These are phyloP conservation scores for Domatiomyces globalis DNA, from an alignment of 2,329 filamentous ascomycete species.

Conservation along the genomic window DNA sequence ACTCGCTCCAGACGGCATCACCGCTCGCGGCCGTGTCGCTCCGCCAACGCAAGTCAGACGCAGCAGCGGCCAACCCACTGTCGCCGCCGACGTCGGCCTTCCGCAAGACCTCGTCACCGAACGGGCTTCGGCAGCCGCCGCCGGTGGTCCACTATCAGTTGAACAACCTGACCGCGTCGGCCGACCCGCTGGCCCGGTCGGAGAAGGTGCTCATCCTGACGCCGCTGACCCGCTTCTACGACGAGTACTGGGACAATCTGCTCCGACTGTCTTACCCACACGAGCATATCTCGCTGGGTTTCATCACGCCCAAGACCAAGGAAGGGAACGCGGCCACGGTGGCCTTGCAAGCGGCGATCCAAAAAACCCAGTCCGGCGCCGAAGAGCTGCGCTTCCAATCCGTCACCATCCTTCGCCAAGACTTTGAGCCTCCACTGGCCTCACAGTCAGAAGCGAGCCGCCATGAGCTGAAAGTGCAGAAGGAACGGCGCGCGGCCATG, in stretches of 20 bases:
- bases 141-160: conserved; percentile 88
- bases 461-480: conserved; percentile 85
- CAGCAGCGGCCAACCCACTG: conserved; percentile 53
- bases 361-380: conserved; percentile 69
- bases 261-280: conserved; percentile 75
- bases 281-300: conserved; percentile 84
- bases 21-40: conserved; percentile 9
- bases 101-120: conserved; percentile 38
- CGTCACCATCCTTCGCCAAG: conserved; percentile 87
- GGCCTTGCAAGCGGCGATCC: conserved; percentile 69
- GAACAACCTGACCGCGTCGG: conserved; percentile 80
- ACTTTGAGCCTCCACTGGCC: conserved; percentile 67
- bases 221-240: conserved; percentile 84
- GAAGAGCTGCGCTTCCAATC: conserved; percentile 76
- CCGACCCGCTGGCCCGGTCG: conserved; percentile 58
- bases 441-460: conserved; percentile 79
- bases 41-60: conserved; percentile 37
- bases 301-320: conserved; percentile 87
- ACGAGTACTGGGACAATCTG: conserved; percentile 90
- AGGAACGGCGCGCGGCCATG: conserved; percentile 75
- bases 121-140: conserved; percentile 38
- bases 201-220: conserved; percentile 87
- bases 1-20: conserved; percentile 9
- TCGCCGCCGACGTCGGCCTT: conserved; percentile 63
- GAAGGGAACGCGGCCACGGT: conserved; percentile 79